Conservation (phyloP, 331 rosid species). For the Malus hybrid region DNA sequence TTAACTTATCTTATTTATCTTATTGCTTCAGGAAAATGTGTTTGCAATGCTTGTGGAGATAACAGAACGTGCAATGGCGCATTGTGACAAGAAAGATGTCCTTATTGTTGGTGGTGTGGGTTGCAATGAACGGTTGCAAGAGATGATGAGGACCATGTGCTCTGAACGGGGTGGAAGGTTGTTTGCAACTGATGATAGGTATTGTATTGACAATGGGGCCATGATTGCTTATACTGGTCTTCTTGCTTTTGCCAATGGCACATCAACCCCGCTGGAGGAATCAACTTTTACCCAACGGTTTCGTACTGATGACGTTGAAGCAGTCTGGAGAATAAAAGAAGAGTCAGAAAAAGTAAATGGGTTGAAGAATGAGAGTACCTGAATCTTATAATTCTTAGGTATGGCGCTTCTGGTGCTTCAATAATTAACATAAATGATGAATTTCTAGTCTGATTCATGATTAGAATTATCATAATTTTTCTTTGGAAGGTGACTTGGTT, state of each 20-base stretch:
- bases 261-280: conserved; percentile 59
- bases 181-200: conserved; percentile 92
- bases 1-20: neutral
- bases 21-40: conserved; percentile 52
- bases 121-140: conserved; percentile 86
- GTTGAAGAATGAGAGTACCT: conserved; percentile 5
- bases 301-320: conserved; percentile 89
- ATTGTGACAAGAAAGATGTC: conserved; percentile 80
- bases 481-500: no score
- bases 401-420: neutral
- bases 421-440: neutral
- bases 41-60: conserved; percentile 98
- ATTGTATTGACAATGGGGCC: conserved; percentile 90
- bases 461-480: no score
- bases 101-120: conserved; percentile 97
- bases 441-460: no score
- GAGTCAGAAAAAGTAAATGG: conserved; percentile 18
- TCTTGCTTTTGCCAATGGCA: conserved; percentile 67
- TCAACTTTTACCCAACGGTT: conserved; percentile 86
- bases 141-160: conserved; percentile 95
- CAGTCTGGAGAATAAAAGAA: conserved; percentile 68
- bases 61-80: conserved; percentile 97
- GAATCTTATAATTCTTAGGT: neutral
- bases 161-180: conserved; percentile 80
- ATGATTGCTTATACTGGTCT: conserved; percentile 98